Percentiles rank a stretch among this genome's conserved stretches.
Evolutionary conservation across 306 rosid genomes (phyloP).

Genomic region (Bauhinia variegata): DNA sequence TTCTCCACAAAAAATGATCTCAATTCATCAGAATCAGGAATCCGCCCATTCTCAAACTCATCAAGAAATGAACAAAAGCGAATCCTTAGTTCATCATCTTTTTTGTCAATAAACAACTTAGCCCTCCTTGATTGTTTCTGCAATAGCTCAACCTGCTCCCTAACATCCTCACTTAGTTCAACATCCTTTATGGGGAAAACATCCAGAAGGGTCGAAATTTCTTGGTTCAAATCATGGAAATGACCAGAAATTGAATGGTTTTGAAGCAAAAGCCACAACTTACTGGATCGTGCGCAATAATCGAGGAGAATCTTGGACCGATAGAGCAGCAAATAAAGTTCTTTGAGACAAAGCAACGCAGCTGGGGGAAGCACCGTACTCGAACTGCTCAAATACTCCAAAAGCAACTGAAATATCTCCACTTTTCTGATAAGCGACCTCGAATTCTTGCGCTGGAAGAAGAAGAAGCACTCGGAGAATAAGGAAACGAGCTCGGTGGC

Average conservation of each 20-base stretch:
- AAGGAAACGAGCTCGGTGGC: constrained; percentile 60
- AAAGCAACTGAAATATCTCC: constrained; percentile 62
- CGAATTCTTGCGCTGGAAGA: constrained; percentile 73
- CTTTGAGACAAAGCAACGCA: constrained; percentile 75
- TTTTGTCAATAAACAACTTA: constrained; percentile 60
- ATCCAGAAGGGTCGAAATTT: constrained; percentile 84
- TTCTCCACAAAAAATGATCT: constrained; percentile 56
- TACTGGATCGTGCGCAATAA: constrained; percentile 79
- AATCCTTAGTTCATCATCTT: constrained; percentile 62
- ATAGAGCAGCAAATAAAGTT: constrained; percentile 74
- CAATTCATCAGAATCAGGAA: constrained; percentile 60
- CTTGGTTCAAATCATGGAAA: constrained; percentile 88
- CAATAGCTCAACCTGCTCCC: constrained; percentile 83
- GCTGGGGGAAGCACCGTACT: constrained; percentile 52
- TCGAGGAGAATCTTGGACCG: constrained; percentile 91
- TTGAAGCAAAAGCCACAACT: constrained; percentile 94
- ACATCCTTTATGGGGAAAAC: constrained; percentile 76
- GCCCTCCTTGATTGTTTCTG: constrained; percentile 67
- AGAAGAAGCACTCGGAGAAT: constrained; percentile 53
- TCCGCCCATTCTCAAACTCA: constrained; percentile 65
- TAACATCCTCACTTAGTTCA: constrained; percentile 68
- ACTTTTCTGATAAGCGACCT: constrained; percentile 70
- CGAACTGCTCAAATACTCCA: constrained; percentile 65
- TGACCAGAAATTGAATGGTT: constrained; percentile 86
- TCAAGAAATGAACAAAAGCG: constrained; percentile 56